Percentiles rank a stretch among this genome's conserved stretches.
Conservation (phyloP, 1,139 yeast genomes). For the Saccharomyces pastorianus region DNA sequence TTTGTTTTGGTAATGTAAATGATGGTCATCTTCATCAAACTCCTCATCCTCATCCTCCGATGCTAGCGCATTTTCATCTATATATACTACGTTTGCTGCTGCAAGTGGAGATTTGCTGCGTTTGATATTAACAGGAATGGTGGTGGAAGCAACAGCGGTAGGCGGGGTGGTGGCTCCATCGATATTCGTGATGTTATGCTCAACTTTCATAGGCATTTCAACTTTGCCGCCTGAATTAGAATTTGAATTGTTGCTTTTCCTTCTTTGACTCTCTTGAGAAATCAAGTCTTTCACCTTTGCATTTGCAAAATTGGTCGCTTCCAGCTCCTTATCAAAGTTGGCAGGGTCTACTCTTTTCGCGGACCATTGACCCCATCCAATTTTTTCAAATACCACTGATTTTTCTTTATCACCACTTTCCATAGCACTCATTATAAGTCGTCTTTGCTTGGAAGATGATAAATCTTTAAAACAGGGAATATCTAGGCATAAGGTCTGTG, state of each 20-base stretch:
- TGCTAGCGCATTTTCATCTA: conserved; percentile 40
- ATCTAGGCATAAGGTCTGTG: conserved; percentile 65
- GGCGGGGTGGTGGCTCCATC: not conserved
- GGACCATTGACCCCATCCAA: conserved; percentile 99
- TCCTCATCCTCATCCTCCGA: conserved; percentile 31
- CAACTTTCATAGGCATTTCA: conserved; percentile 1
- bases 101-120: conserved; percentile 2
- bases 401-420: conserved; percentile 61
- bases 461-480: conserved; percentile 74
- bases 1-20: conserved; percentile 20
- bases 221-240: conserved; percentile 13
- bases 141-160: conserved; percentile 5
- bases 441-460: conserved; percentile 79
- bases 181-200: not conserved
- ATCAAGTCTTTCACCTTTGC: conserved; percentile 34
- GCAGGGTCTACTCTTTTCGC: conserved; percentile 52
- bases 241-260: conserved; percentile 37
- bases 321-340: conserved; percentile 38
- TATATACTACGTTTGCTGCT: conserved; percentile 14
- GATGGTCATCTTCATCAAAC: conserved; percentile 7
- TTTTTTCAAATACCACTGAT: conserved; percentile 75
- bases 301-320: conserved; percentile 28
- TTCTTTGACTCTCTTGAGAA: conserved; percentile 15
- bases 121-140: conserved; percentile 1
- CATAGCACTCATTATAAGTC: conserved; percentile 82